Evolutionary conservation across 2,329 filamentous ascomycete species (phyloP).

Genomic region (Paramyrothecium sp.): DNA sequence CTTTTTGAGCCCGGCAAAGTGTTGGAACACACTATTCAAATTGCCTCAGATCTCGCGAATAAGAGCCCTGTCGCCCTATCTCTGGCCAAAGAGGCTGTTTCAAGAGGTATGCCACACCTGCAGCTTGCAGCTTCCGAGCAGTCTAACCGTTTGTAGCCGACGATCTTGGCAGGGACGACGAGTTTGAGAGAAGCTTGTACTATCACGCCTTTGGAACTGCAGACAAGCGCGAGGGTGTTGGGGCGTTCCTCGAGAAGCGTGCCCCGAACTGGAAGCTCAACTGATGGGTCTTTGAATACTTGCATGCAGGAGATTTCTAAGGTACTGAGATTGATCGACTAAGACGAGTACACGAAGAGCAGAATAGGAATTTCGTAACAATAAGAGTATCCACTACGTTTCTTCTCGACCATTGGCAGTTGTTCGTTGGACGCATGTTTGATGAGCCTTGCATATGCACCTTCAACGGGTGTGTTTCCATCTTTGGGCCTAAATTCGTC

Average conservation of each 20-base stretch:
- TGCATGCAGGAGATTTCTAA: neutral
- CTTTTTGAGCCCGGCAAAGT: conserved; percentile 23
- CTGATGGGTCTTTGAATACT: too few relatives aligned
- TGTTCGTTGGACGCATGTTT: too few relatives aligned
- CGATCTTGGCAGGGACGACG: conserved; percentile 21
- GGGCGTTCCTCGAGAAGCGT: conserved; percentile 27
- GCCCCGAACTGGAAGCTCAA: conserved; percentile 13
- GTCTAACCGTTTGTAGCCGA: conserved; percentile 16
- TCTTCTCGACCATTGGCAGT: too few relatives aligned
- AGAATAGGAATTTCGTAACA: too few relatives aligned
- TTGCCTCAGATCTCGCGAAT: conserved; percentile 19
- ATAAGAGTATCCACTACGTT: too few relatives aligned
- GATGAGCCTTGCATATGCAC: too few relatives aligned
- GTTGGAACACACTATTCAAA: conserved; percentile 20
- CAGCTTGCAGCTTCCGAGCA: neutral
- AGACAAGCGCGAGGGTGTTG: conserved; percentile 27
- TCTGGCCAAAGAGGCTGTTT: conserved; percentile 26
- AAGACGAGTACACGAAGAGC: too few relatives aligned
- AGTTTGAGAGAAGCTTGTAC: conserved; percentile 33
- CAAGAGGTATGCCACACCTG: conserved; percentile 15
- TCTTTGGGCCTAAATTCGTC: too few relatives aligned
- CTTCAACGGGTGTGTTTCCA: too few relatives aligned
- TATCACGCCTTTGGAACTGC: conserved; percentile 31
- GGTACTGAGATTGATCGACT: neutral
- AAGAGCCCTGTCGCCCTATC: conserved; percentile 21